phyloP scores from a whole-genome alignment of 208 protist species.

The Acanthamoeba divionensis region DNA sequence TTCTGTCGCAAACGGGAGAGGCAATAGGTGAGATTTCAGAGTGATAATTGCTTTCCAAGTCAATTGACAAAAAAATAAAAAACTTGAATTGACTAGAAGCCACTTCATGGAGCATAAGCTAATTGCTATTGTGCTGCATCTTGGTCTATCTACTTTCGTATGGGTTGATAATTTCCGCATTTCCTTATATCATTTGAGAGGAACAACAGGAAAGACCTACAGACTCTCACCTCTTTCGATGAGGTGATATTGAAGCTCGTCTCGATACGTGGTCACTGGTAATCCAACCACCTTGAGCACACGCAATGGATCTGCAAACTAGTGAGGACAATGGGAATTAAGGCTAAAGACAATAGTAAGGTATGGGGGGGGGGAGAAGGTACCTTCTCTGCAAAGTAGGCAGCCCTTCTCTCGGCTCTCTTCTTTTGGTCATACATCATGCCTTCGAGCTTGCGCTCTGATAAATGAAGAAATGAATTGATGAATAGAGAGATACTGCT shows the following conservation, averaged over 20 bases:
- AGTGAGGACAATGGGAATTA: neutral
- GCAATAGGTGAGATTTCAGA: neutral
- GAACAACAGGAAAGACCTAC: neutral
- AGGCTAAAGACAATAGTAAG: neutral
- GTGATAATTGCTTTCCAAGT: neutral
- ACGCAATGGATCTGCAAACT: constrained; percentile 18
- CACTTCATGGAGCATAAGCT: neutral
- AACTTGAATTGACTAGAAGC: neutral
- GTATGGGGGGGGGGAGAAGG: neutral
- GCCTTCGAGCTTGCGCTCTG: constrained; percentile 2
- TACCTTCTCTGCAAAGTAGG: constrained; percentile 53
- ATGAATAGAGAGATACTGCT: neutral
- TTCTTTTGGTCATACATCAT: constrained; percentile 55
- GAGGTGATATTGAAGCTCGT: constrained; percentile 14
- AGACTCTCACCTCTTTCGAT: constrained; percentile 9
- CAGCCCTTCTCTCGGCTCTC: constrained; percentile 36
- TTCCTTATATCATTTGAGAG: neutral
- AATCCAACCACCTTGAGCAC: constrained; percentile 13
- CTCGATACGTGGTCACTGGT: neutral
- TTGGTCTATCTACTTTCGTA: too few species aligned
- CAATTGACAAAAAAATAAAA: neutral
- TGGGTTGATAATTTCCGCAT: neutral
- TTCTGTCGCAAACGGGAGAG: neutral
- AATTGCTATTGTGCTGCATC: too few species aligned
- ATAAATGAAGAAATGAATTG: neutral